A percentile compares a stretch with the other conserved stretches of the same genome.
Evolutionary conservation across 306 rosid species (phyloP).

Genomic region (Alnus glutinosa): DNA sequence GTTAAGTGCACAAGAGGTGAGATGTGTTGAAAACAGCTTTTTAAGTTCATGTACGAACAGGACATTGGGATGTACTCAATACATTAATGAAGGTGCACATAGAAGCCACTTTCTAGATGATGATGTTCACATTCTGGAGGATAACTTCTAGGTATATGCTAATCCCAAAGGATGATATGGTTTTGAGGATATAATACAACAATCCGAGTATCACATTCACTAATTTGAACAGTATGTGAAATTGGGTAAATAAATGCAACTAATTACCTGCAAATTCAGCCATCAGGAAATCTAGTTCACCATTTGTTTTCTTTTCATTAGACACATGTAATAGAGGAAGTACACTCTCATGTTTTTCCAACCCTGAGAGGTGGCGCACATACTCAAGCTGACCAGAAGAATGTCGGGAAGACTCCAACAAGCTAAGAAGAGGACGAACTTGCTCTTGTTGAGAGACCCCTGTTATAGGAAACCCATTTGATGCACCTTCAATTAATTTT

Average conservation of each 20-base stretch:
- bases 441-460: slow-evolving; percentile 71
- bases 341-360: slow-evolving; percentile 96
- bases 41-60: background rate
- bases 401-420: slow-evolving; percentile 93
- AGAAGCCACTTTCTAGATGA: background rate
- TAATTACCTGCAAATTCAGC: slow-evolving; percentile 95
- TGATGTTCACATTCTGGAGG: background rate
- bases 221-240: background rate
- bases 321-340: slow-evolving; percentile 90
- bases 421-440: slow-evolving; percentile 96
- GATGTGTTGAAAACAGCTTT: background rate
- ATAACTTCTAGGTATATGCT: background rate
- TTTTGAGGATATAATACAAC: background rate
- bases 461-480: slow-evolving; percentile 61
- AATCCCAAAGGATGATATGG: background rate
- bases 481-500: slow-evolving; percentile 63
- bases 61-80: background rate
- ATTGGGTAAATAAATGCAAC: slow-evolving; percentile 18
- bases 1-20: background rate
- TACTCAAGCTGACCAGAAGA: slow-evolving; percentile 96
- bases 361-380: slow-evolving; percentile 81
- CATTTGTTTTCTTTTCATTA: slow-evolving; percentile 81
- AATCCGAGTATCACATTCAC: background rate
- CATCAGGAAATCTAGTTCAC: slow-evolving; percentile 92
- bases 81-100: background rate